A percentile compares a stretch with the other conserved stretches of the same genome.
These are phyloP conservation scores for Tetragonia tetragonoides DNA, from an alignment of 148 eudicot genomes.

Conservation along the genomic window DNA sequence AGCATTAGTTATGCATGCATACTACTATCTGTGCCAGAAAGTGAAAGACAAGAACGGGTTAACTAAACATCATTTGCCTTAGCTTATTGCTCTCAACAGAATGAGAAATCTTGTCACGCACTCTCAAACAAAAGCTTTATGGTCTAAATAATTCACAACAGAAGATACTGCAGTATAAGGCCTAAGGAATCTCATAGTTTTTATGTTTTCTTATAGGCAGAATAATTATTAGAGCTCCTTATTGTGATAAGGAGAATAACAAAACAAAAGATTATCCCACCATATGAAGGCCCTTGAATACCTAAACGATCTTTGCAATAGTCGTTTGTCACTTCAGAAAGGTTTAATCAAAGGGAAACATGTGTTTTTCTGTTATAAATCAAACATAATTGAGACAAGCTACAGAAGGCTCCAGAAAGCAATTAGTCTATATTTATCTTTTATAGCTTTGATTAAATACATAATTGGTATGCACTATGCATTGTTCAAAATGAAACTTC, in stretches of 20 bases:
- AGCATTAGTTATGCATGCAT: no score
- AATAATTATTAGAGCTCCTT: no score
- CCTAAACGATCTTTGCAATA: neutral
- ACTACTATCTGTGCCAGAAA: no score
- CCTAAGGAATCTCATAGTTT: no score
- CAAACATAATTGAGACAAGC: neutral
- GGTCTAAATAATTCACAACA: no score
- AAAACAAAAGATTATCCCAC: no score
- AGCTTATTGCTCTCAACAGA: neutral
- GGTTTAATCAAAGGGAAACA: neutral
- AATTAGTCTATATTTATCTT: neutral
- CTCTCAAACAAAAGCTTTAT: neutral
- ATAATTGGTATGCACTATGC: neutral
- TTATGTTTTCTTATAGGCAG: no score
- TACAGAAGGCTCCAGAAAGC: neutral
- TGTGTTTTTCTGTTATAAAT: neutral
- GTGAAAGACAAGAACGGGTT: no score
- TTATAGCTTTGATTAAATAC: neutral
- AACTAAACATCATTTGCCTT: no score
- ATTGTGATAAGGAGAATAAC: no score
- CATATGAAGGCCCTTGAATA: neutral
- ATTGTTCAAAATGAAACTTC: neutral
- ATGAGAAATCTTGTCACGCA: neutral
- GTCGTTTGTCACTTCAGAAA: neutral
- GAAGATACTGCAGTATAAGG: no score